These are phyloP conservation scores for Aphanocladium album DNA, from an alignment of 2,329 filamentous ascomycete genomes.

Conservation along the genomic window DNA sequence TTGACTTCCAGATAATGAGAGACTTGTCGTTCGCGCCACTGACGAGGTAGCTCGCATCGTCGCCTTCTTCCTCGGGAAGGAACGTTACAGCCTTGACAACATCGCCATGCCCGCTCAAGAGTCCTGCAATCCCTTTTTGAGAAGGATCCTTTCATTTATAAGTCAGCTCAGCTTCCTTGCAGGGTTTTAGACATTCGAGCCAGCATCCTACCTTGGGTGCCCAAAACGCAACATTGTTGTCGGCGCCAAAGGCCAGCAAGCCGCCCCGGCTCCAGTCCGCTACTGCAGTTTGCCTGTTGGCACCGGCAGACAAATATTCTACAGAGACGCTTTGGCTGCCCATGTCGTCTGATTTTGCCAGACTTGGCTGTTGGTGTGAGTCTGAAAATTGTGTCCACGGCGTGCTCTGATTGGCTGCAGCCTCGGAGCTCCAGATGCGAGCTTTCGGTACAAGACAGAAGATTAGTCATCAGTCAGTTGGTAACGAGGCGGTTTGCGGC, in stretches of 20 bases:
- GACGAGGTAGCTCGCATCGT: constrained; percentile 55
- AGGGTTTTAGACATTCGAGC: not conserved
- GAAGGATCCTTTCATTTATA: constrained; percentile 27
- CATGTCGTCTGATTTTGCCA: constrained; percentile 22
- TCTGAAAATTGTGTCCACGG: constrained; percentile 30
- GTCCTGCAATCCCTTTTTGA: constrained; percentile 54
- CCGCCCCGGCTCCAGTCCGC: constrained; percentile 80
- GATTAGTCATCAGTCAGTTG: constrained; percentile 5
- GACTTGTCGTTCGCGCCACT: constrained; percentile 79
- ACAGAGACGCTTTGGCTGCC: constrained; percentile 29
- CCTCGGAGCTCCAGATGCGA: not conserved
- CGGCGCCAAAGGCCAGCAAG: constrained; percentile 80
- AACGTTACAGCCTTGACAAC: constrained; percentile 82
- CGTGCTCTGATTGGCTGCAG: constrained; percentile 32
- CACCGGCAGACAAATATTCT: constrained; percentile 68
- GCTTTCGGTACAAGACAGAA: not conserved
- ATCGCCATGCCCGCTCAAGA: constrained; percentile 73
- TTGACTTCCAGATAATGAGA: constrained; percentile 64
- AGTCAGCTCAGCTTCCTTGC: not conserved
- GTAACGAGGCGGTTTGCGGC: not conserved
- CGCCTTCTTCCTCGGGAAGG: constrained; percentile 46
- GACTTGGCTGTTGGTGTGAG: constrained; percentile 20
- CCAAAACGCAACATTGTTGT: constrained; percentile 88
- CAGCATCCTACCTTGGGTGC: constrained; percentile 59
- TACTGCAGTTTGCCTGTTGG: constrained; percentile 82